Conservation (phyloP, 768 basidiomycete species). For the Leccinum obscurum region DNA sequence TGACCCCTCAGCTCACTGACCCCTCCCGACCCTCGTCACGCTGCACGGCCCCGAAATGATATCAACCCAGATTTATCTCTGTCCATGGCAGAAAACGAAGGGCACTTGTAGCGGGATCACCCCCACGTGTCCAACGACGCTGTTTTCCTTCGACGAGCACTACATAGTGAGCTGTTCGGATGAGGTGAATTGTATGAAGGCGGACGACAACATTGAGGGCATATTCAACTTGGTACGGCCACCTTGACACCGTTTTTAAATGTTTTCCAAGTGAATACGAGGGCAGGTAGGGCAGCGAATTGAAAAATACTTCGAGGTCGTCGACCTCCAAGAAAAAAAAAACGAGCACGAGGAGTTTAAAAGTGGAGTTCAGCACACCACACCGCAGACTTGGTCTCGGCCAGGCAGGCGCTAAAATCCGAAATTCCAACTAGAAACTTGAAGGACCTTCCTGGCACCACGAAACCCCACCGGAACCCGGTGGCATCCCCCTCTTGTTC, state of each 20-base stretch:
- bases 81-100: not conserved
- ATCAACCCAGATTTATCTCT: not conserved
- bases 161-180: not conserved
- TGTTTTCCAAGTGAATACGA: not conserved
- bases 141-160: not conserved
- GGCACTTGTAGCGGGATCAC: not conserved
- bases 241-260: not conserved
- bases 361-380: not conserved
- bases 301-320: not conserved
- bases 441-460: no score
- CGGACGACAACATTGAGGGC: not conserved
- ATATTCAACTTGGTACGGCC: not conserved
- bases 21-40: not conserved
- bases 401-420: not conserved
- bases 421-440: not conserved
- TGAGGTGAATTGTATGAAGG: not conserved
- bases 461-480: not conserved
- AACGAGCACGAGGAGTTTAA: not conserved
- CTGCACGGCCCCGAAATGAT: not conserved
- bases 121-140: not conserved
- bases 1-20: not conserved
- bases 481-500: not conserved
- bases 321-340: not conserved
- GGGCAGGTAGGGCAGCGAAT: no score
- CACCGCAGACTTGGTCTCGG: no score